phyloP scores from a whole-genome alignment of 1,139 yeast species.

The Sugiyamaella pinicola region DNA sequence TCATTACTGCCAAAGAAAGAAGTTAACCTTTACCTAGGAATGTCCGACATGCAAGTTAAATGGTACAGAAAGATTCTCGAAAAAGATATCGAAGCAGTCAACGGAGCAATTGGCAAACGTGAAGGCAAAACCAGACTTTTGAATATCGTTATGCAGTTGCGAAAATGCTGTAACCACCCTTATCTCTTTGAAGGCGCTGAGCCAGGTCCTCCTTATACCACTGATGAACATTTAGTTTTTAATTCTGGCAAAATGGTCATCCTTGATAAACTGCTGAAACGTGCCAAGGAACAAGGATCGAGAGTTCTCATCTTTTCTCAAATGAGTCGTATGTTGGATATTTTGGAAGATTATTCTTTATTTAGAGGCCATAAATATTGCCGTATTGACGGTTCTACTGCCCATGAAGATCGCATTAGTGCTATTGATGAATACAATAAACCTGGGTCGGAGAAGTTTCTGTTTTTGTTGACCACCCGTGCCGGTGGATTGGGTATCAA shows the following conservation, averaged over 20 bases:
- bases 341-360: conserved; percentile 87
- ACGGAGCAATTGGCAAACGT: conserved; percentile 83
- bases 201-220: conserved; percentile 97
- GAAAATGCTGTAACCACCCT: conserved; percentile 97
- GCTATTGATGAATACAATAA: conserved; percentile 92
- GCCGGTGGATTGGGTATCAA: conserved; percentile 99
- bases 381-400: conserved; percentile 93
- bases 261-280: conserved; percentile 76
- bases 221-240: conserved; percentile 87
- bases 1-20: conserved; percentile 90
- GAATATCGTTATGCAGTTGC: conserved; percentile 93
- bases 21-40: conserved; percentile 84
- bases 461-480: conserved; percentile 87
- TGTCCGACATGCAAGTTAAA: conserved; percentile 89
- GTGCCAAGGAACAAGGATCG: conserved; percentile 76
- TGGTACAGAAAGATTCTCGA: conserved; percentile 91
- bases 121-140: conserved; percentile 83
- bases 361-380: conserved; percentile 84
- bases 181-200: conserved; percentile 97
- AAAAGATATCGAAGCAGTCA: conserved; percentile 94
- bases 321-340: conserved; percentile 90
- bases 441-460: conserved; percentile 79
- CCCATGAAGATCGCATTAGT: conserved; percentile 87
- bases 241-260: conserved; percentile 92
- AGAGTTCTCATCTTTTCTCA: conserved; percentile 91